Evolutionary conservation across 371 early-diverging fungal genomes (phyloP).

Genomic region (Mucor velutinosus): DNA sequence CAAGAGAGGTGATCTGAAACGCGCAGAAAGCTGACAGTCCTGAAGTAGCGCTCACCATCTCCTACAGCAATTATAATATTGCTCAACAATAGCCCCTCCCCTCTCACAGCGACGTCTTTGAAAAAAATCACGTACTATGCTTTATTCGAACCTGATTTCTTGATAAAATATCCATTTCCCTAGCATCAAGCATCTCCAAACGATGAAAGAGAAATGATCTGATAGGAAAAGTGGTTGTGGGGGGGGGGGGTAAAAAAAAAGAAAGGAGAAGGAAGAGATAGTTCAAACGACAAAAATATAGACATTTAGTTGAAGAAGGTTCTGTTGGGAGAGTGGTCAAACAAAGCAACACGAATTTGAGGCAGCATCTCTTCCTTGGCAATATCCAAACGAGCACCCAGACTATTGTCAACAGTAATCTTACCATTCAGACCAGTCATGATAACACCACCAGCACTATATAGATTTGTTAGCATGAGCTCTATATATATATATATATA

Average conservation of each 20-base stretch:
- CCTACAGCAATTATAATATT: no score
- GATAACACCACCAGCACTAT: constrained; percentile 88
- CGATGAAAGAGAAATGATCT: background rate
- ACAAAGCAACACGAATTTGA: constrained; percentile 84
- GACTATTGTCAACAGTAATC: constrained; percentile 87
- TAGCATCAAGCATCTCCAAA: background rate
- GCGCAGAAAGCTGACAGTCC: no score
- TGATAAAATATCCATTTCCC: background rate
- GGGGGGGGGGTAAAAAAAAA: background rate
- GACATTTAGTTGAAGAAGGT: constrained; percentile 83
- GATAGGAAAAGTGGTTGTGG: background rate
- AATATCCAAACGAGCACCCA: constrained; percentile 86
- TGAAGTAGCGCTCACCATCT: no score
- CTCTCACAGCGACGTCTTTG: no score
- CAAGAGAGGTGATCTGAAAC: no score
- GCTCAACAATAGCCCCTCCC: no score
- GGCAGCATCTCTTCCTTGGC: constrained; percentile 89
- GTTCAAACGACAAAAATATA: background rate
- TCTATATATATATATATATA: no score
- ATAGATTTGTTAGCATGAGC: background rate
- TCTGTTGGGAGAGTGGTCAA: constrained; percentile 88
- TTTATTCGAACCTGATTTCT: background rate
- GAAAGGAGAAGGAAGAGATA: background rate
- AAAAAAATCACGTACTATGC: background rate
- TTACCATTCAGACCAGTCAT: constrained; percentile 76